Evolutionary conservation across 2,329 filamentous ascomycete genomes (phyloP), one percentile per base, ranked within the genome.

Genomic region (Furcasterigmium sp.): DNA sequence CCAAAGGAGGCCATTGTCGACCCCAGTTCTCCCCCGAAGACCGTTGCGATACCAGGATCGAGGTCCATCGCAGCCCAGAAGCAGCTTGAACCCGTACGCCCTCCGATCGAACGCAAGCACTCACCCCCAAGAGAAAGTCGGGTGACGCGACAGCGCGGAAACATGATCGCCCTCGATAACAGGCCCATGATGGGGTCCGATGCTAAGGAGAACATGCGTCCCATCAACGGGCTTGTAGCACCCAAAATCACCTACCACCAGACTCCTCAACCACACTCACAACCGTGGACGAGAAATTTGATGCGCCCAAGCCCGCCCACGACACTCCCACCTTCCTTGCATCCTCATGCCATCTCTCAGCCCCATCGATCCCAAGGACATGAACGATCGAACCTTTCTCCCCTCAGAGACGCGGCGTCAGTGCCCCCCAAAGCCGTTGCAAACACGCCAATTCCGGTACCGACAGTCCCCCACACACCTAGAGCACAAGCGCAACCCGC

Each of bases 181-280:
- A 28, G 37, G 7, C 34, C 37, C 11, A 6, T 39, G 10, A 34
- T 43, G 41, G 42, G 41, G n/a, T 28, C 30, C 20, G 49, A 51
- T 17, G 42, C 49, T 13, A 56, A 55, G 34, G 54, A 56, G 14
- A 52, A 52, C 36, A 42, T 56, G 19, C 61, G 61, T 4, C 57
- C 57, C 8, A 59, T 64, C 14, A 56, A 62, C 45, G 39, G 39
- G 29, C 52, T 67, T 14, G 62, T 66, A 46, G 60, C 63, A 13
- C 65, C 65, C n/a, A 62, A 69, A 44, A 65, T 65, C 41, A 62
- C 62, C 25, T 67, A 69, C 44, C n/a, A n/a, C n/a, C 65, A 68
- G 42, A 59, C 62, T 3, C 59, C 64, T 14, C 64, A 67, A 17
- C 45, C 54, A n/a, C 51, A 58, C 23, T 25, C 39, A 3, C 46